phyloP scores from a whole-genome alignment of 1,139 yeast species.

The Kodamaea sp. region DNA sequence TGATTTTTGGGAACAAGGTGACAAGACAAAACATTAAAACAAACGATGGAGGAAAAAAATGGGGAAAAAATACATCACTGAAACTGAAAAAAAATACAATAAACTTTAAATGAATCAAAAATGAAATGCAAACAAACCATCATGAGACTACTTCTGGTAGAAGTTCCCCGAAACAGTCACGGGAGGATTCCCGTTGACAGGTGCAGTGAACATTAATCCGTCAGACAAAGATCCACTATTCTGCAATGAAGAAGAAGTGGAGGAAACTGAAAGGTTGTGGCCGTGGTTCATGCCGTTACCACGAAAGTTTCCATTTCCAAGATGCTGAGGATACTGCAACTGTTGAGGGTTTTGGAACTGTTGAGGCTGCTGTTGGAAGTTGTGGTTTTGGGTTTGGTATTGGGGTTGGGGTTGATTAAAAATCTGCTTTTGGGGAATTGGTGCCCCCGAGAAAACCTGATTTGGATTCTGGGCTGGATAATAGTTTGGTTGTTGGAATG shows the following conservation, averaged over 20 bases:
- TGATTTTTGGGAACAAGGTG: not conserved
- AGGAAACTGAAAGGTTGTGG: conserved; percentile 7
- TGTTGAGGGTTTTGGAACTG: conserved; percentile 3
- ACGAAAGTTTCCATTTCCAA: conserved; percentile 1
- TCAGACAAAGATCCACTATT: conserved; percentile 1
- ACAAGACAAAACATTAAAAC: not conserved
- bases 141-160: too few species aligned
- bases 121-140: conserved; percentile 7
- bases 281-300: conserved; percentile 5
- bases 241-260: conserved; percentile 4
- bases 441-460: not conserved
- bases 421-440: not conserved
- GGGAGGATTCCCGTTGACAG: not conserved
- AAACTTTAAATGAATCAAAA: too few species aligned
- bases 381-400: conserved; percentile 3
- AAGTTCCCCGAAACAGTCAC: too few species aligned
- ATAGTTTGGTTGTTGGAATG: conserved; percentile 3
- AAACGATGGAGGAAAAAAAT: not conserved
- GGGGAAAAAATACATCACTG: conserved; percentile 1
- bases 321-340: conserved; percentile 1
- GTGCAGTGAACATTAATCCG: conserved; percentile 3
- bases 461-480: not conserved
- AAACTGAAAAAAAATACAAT: not conserved
- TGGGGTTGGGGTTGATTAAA: conserved; percentile 1
- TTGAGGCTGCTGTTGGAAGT: conserved; percentile 3